These are phyloP conservation scores for Phytophthora syringae DNA, from an alignment of 352 stramenopile species.

Conservation along the genomic window DNA sequence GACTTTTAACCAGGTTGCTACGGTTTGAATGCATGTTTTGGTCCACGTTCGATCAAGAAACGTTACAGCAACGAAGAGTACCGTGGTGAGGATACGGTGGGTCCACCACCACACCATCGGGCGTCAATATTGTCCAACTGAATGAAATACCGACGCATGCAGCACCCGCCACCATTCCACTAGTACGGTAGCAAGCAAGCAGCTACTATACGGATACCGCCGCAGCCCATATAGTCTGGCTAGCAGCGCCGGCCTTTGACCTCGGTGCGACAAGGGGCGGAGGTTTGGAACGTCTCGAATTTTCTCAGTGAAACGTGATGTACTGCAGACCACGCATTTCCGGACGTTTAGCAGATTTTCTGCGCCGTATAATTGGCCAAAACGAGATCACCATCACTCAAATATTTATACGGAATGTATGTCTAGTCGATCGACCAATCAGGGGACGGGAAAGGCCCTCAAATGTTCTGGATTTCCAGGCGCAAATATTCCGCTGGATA, in stretches of 20 bases:
- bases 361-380: conserved; percentile 7
- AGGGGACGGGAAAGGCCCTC: background rate
- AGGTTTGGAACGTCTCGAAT: conserved; percentile 21
- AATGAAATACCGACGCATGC: too few species aligned
- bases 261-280: conserved; percentile 26
- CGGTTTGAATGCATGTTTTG: too few species aligned
- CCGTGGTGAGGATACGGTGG: too few species aligned
- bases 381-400: conserved; percentile 12
- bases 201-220: conserved; percentile 19
- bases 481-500: conserved; percentile 2
- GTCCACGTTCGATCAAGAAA: too few species aligned
- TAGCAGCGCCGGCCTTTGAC: background rate
- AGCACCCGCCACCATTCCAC: conserved; percentile 12
- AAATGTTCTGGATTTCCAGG: background rate
- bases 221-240: conserved; percentile 10
- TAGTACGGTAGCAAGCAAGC: too few species aligned
- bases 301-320: conserved; percentile 30
- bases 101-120: too few species aligned
- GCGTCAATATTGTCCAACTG: too few species aligned
- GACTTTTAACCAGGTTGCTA: background rate
- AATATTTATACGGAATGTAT: background rate
- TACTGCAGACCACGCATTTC: conserved; percentile 15
- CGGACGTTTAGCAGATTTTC: conserved; percentile 14
- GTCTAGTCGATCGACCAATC: conserved; percentile 14
- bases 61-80: too few species aligned